Percentiles rank a stretch among this genome's conserved stretches.
phyloP scores from a whole-genome alignment of 2,329 filamentous ascomycete species.

The Cladophialophora chaetospira region DNA sequence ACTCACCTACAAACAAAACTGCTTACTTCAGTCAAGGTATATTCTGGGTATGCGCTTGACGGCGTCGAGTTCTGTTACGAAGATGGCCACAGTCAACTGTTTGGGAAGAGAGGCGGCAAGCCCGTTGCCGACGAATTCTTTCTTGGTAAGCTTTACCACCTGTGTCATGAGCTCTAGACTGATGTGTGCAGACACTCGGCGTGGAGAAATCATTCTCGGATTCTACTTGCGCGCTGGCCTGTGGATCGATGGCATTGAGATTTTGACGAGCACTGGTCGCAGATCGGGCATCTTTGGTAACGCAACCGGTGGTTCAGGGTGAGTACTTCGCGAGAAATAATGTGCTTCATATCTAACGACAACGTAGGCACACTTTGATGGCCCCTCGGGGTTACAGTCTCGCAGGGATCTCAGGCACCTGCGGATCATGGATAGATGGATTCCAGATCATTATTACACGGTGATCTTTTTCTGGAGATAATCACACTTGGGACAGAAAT shows the following conservation, averaged over 20 bases:
- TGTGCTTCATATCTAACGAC: conserved; percentile 7
- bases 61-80: conserved; percentile 94
- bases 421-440: conserved; percentile 78
- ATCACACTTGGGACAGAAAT: neutral
- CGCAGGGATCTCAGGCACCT: conserved; percentile 82
- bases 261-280: conserved; percentile 85
- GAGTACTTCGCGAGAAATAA: conserved; percentile 49
- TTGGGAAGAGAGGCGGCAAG: conserved; percentile 77
- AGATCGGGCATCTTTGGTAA: conserved; percentile 86
- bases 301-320: conserved; percentile 76
- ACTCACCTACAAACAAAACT: conserved; percentile 69
- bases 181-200: conserved; percentile 66
- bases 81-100: conserved; percentile 78
- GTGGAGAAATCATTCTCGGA: conserved; percentile 83
- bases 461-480: conserved; percentile 43
- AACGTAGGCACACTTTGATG: conserved; percentile 75
- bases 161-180: conserved; percentile 24
- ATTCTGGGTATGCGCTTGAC: conserved; percentile 74
- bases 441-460: conserved; percentile 79
- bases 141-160: conserved; percentile 60
- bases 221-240: conserved; percentile 78
- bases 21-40: conserved; percentile 72
- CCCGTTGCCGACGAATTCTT: conserved; percentile 72
- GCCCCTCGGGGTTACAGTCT: conserved; percentile 87
- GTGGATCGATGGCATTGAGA: conserved; percentile 86